Percentiles rank a stretch among this genome's conserved stretches.
Conservation (phyloP, 2,329 filamentous ascomycete species). For the Cercospora sp. region DNA sequence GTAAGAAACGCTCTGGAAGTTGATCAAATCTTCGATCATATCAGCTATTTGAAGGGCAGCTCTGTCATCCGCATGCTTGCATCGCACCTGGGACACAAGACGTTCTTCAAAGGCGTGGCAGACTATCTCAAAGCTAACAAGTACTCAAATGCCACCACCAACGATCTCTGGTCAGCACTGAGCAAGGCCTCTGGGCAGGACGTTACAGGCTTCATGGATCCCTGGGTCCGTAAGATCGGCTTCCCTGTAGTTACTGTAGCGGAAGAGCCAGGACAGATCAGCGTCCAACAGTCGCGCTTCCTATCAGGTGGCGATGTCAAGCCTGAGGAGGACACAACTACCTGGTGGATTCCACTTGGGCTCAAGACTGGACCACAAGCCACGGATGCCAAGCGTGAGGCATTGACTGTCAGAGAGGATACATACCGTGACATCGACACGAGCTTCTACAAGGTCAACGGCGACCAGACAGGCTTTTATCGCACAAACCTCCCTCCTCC, state of each 20-base stretch:
- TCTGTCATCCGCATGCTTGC: conserved; percentile 96
- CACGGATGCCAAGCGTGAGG: conserved; percentile 61
- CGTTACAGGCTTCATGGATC: conserved; percentile 82
- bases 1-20: conserved; percentile 92
- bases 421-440: conserved; percentile 73
- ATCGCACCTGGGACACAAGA: conserved; percentile 80
- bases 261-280: conserved; percentile 80
- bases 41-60: conserved; percentile 95
- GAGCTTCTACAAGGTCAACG: conserved; percentile 92
- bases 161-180: conserved; percentile 86
- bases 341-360: conserved; percentile 93
- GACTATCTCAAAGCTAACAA: conserved; percentile 85
- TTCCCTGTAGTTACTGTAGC: conserved; percentile 86
- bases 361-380: conserved; percentile 73
- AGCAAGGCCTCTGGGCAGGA: conserved; percentile 85
- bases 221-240: conserved; percentile 94
- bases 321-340: conserved; percentile 84
- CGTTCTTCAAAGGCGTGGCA: conserved; percentile 86
- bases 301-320: conserved; percentile 88
- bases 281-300: conserved; percentile 83
- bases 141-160: conserved; percentile 87
- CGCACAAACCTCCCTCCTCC: conserved; percentile 89
- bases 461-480: conserved; percentile 84
- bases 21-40: conserved; percentile 96
- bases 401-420: conserved; percentile 73